Conservation (phyloP, 108 stramenopile species). For the Mayamaea pseudoterrestris region DNA sequence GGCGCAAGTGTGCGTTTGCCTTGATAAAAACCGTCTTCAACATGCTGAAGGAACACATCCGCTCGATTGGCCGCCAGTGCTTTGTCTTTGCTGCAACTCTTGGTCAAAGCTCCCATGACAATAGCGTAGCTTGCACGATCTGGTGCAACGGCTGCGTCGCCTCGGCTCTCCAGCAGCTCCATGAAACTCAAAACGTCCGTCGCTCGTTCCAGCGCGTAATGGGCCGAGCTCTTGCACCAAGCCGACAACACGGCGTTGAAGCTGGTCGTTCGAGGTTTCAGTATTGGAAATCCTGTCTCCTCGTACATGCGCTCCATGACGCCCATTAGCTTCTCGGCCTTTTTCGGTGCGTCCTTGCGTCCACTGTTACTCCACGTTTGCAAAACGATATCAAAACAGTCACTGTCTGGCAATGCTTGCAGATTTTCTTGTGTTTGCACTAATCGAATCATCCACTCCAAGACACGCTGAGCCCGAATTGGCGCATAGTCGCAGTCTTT, state of each 20-base stretch:
- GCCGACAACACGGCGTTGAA: constrained; percentile 44
- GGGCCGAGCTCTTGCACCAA: constrained; percentile 34
- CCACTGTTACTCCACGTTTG: constrained; percentile 38
- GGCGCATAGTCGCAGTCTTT: constrained; percentile 8
- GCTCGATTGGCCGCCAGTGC: constrained; percentile 33
- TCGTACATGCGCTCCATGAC: constrained; percentile 39
- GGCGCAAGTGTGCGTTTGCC: constrained; percentile 11
- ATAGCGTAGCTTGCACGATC: constrained; percentile 18
- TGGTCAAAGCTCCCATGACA: constrained; percentile 22
- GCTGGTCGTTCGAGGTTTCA: constrained; percentile 24
- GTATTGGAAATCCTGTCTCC: neutral
- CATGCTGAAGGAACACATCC: constrained; percentile 34
- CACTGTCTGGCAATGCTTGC: constrained; percentile 31
- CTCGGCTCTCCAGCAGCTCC: constrained; percentile 19
- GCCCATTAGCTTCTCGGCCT: constrained; percentile 47
- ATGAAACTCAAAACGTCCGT: constrained; percentile 37
- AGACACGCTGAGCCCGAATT: constrained; percentile 23
- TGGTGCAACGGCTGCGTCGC: constrained; percentile 2
- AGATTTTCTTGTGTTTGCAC: constrained; percentile 32
- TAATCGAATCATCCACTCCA: constrained; percentile 59
- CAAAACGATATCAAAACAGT: constrained; percentile 54
- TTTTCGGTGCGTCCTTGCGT: constrained; percentile 36
- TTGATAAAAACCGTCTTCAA: constrained; percentile 25
- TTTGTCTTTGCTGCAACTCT: constrained; percentile 12
- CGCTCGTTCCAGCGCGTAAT: constrained; percentile 29